Conservation (phyloP, 2,329 filamentous ascomycete genomes). For the Mycosphaerella arachidis region DNA sequence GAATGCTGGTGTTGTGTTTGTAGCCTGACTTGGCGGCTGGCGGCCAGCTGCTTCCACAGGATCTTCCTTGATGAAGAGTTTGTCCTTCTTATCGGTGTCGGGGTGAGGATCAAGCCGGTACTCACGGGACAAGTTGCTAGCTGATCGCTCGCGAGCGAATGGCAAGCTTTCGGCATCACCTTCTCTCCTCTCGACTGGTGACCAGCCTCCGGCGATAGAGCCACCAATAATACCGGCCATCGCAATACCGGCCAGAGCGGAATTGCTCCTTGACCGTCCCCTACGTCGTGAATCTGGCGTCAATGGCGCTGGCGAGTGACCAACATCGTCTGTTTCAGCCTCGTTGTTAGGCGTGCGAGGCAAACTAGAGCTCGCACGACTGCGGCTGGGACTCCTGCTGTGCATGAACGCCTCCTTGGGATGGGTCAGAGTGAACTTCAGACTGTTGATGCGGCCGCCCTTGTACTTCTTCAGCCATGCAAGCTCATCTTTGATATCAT, state of each 20-base stretch:
- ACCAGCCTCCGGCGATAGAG: conserved; percentile 68
- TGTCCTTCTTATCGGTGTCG: conserved; percentile 46
- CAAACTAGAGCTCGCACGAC: conserved; percentile 58
- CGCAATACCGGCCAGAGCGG: conserved; percentile 68
- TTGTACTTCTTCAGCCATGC: conserved; percentile 75
- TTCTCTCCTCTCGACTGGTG: conserved; percentile 56
- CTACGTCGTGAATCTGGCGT: conserved; percentile 55
- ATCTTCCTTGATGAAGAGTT: conserved; percentile 41
- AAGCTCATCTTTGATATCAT: conserved; percentile 74
- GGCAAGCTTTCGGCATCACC: conserved; percentile 31
- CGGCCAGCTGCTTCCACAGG: conserved; percentile 35
- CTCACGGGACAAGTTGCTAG: conserved; percentile 28
- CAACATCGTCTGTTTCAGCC: conserved; percentile 36
- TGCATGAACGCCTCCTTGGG: conserved; percentile 65
- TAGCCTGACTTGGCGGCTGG: conserved; percentile 41
- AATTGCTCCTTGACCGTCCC: conserved; percentile 65
- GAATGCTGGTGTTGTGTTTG: conserved; percentile 43
- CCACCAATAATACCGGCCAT: conserved; percentile 82
- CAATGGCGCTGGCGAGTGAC: conserved; percentile 42
- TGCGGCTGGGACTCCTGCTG: conserved; percentile 58
- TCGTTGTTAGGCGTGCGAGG: conserved; percentile 62
- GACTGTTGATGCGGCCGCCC: conserved; percentile 74
- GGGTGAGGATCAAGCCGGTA: conserved; percentile 47
- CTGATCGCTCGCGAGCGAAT: conserved; percentile 27
- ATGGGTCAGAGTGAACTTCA: conserved; percentile 73